Evolutionary conservation across 352 stramenopile genomes (phyloP).

Genomic region (Stephanocyclus meneghinianus): DNA sequence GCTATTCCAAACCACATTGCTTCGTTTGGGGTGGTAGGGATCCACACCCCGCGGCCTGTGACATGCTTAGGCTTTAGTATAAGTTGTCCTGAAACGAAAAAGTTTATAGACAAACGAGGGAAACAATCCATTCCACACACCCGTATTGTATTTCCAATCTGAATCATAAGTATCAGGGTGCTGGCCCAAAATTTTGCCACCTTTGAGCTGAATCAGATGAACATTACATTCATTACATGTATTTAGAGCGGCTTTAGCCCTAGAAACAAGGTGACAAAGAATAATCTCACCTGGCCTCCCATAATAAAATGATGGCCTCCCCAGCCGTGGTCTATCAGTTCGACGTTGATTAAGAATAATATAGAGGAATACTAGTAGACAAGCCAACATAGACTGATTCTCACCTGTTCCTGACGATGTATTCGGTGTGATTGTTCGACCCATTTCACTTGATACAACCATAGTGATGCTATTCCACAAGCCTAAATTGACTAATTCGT

Average conservation of each 20-base stretch:
- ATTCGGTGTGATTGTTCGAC: slow-evolving; percentile 71
- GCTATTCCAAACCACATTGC: slow-evolving; percentile 39
- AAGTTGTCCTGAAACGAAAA: not conserved
- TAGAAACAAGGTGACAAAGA: not conserved
- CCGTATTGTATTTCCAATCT: slow-evolving; percentile 22
- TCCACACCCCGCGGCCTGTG: slow-evolving; percentile 22
- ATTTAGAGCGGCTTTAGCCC: not conserved
- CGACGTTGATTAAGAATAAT: not conserved
- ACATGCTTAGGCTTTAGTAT: not conserved
- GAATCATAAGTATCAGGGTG: slow-evolving; percentile 60
- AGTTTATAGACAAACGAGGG: not conserved
- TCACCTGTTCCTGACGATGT: slow-evolving; percentile 43
- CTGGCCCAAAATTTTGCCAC: slow-evolving; percentile 63
- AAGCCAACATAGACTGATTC: not conserved
- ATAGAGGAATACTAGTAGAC: not conserved
- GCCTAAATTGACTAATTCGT: slow-evolving; percentile 18
- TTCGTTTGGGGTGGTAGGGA: slow-evolving; percentile 46
- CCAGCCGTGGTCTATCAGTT: slow-evolving; percentile 36
- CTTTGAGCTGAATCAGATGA: slow-evolving; percentile 39
- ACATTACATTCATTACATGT: not conserved
- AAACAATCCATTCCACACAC: not conserved
- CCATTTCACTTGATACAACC: slow-evolving; percentile 73
- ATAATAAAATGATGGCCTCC: slow-evolving; percentile 45
- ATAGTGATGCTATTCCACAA: slow-evolving; percentile 52
- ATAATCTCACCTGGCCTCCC: slow-evolving; percentile 26